These are phyloP conservation scores for Penicillium hesseltinei DNA, from an alignment of 2,329 filamentous ascomycete genomes.

Conservation along the genomic window DNA sequence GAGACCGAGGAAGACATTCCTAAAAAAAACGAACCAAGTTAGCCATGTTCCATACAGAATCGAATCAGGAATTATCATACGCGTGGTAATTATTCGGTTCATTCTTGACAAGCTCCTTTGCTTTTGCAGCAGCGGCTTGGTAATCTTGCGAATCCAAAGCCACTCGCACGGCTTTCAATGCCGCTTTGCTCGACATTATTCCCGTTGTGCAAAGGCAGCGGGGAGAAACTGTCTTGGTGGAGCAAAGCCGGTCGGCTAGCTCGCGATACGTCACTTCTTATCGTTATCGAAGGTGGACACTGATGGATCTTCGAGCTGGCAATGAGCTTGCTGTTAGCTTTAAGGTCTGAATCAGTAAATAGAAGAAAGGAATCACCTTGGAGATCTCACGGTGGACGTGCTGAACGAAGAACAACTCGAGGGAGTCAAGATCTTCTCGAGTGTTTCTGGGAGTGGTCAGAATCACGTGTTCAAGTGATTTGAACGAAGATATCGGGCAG, in stretches of 20 bases:
- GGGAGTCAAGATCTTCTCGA: background rate
- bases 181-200: conserved; percentile 59
- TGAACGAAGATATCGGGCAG: background rate
- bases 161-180: conserved; percentile 77
- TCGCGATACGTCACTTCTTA: conserved; percentile 29
- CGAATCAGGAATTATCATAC: conserved; percentile 46
- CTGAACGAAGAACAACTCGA: background rate
- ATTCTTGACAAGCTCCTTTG: conserved; percentile 65
- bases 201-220: conserved; percentile 19
- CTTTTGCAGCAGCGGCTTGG: conserved; percentile 69
- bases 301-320: background rate
- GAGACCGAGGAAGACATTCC: conserved; percentile 83
- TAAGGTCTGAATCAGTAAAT: background rate
- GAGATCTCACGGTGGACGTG: background rate
- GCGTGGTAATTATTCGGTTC: conserved; percentile 81
- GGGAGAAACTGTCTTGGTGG: conserved; percentile 22
- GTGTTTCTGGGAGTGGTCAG: background rate
- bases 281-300: conserved; percentile 14
- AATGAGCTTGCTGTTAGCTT: background rate
- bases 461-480: conserved; percentile 1
- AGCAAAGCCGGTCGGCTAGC: conserved; percentile 16
- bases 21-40: conserved; percentile 34
- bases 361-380: background rate
- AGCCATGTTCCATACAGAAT: conserved; percentile 1
- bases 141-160: conserved; percentile 76